These are phyloP conservation scores for Ehretia macrophylla DNA, from an alignment of 257 asterid genomes.

Conservation along the genomic window DNA sequence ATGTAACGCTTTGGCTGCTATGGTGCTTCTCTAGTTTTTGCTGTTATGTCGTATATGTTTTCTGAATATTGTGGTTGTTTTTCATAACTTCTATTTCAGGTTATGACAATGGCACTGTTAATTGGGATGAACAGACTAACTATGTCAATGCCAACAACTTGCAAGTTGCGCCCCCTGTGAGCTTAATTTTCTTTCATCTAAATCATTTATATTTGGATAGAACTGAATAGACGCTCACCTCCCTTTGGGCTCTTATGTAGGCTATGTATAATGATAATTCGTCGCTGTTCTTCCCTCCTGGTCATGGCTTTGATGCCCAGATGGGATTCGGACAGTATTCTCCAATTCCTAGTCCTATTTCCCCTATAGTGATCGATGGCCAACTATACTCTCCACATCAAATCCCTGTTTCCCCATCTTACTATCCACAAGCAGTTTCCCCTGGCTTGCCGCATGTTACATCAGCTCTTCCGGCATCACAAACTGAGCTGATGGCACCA, in stretches of 20 bases:
- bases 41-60: not conserved
- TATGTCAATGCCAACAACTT: slow-evolving; percentile 74
- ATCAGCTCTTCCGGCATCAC: slow-evolving; percentile 65
- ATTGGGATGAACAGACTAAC: slow-evolving; percentile 77
- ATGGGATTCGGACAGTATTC: slow-evolving; percentile 96
- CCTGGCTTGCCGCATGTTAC: slow-evolving; percentile 81
- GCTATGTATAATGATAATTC: slow-evolving; percentile 88
- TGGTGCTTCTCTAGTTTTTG: slow-evolving; percentile 9
- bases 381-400: slow-evolving; percentile 94
- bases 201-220: slow-evolving; percentile 16
- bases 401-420: slow-evolving; percentile 64
- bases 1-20: not conserved
- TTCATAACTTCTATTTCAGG: slow-evolving; percentile 44
- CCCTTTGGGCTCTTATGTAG: slow-evolving; percentile 38
- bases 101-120: slow-evolving; percentile 68
- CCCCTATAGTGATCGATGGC: slow-evolving; percentile 90
- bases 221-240: slow-evolving; percentile 3
- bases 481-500: slow-evolving; percentile 60
- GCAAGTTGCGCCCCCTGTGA: slow-evolving; percentile 83
- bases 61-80: slow-evolving; percentile 6
- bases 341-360: slow-evolving; percentile 76
- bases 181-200: slow-evolving; percentile 22
- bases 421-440: slow-evolving; percentile 74
- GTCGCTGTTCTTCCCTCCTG: slow-evolving; percentile 66
- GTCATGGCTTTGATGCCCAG: slow-evolving; percentile 85